Evolutionary conservation across 345 rosid genomes (phyloP), one percentile per base, ranked within the genome.

Genomic region (Eutrema heterophyllum): DNA sequence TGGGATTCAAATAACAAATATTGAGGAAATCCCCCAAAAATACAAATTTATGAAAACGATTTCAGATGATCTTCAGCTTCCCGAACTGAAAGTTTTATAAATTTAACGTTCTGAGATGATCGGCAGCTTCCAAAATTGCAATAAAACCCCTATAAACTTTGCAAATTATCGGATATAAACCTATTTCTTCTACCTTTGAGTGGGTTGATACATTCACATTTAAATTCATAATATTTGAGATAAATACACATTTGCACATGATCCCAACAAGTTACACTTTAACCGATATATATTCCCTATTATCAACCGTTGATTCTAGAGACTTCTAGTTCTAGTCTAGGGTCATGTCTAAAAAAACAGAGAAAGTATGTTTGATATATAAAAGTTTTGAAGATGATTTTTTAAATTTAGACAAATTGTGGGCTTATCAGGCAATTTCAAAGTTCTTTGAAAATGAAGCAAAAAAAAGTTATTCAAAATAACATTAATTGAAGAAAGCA

Each of bases 401-500:
- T 45, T 70, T 9, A 4, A 71, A 48, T 26, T 24, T 35, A 9
- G 27, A 18, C 9, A 45, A 57, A 15, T 12, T 9, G 35, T 21
- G 35, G 35, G 6, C 27, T 44, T 57, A 21, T 43, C 26, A 43
- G 5, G 10, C 4, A 68, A 53, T 41, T 38, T 4, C 21, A 12
- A 40, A 60, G 33, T 61, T 30, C 14, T 63, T 44, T 33, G 27
- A 68, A 27, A 68, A 21, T 36, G 13, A 64, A 64, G 13, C 57
- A 48, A 33, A 27, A 7, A 64, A 21, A 21, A 21, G 24, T 0
- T 15, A 63, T 63, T 56, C 43, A 62, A 5, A 14, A 32, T 7
- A 12, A 55, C 40, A 55, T 30, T n/a, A n/a, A n/a, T 15, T 54
- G 13, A 73, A 44, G 56, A 63, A 72, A 73, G 30, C 52, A 44